phyloP scores from a whole-genome alignment of 2,329 filamentous ascomycete genomes.

The Colletotrichum plurivorum region DNA sequence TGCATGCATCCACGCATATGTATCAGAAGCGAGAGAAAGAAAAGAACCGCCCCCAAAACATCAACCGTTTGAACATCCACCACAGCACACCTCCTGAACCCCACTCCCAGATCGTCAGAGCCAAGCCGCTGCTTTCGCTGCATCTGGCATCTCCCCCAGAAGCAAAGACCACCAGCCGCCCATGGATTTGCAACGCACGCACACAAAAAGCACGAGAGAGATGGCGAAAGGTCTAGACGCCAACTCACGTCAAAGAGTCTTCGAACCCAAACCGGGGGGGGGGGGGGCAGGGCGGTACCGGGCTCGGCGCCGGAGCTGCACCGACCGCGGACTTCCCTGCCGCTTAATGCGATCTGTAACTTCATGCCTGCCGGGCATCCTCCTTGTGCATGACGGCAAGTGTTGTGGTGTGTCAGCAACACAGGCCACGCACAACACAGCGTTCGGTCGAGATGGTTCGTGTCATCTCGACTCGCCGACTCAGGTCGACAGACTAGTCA shows the following conservation, averaged over 20 bases:
- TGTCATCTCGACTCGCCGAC: neutral
- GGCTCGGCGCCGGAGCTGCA: neutral
- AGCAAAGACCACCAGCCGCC: slow-evolving; percentile 7
- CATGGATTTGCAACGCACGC: neutral
- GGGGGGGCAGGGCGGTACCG: too few species aligned
- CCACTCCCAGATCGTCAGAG: slow-evolving; percentile 25
- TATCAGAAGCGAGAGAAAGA: too few species aligned
- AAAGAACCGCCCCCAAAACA: slow-evolving; percentile 23
- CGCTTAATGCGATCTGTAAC: slow-evolving; percentile 14
- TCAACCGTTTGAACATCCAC: slow-evolving; percentile 30
- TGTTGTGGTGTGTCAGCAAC: neutral
- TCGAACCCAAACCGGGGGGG: slow-evolving; percentile 2
- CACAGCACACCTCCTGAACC: neutral
- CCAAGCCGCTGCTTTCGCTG: slow-evolving; percentile 9
- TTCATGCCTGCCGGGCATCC: neutral
- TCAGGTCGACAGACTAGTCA: neutral
- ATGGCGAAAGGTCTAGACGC: neutral
- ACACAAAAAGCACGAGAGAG: too few species aligned
- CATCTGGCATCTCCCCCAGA: neutral
- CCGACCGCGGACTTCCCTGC: neutral
- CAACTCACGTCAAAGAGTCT: neutral
- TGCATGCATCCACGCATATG: neutral
- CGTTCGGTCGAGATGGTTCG: slow-evolving; percentile 12
- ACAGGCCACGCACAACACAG: neutral
- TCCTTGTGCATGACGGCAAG: neutral